Base-by-base conservation (phyloP, 768 basidiomycete species). In the Boletellus emodensis region DNA sequence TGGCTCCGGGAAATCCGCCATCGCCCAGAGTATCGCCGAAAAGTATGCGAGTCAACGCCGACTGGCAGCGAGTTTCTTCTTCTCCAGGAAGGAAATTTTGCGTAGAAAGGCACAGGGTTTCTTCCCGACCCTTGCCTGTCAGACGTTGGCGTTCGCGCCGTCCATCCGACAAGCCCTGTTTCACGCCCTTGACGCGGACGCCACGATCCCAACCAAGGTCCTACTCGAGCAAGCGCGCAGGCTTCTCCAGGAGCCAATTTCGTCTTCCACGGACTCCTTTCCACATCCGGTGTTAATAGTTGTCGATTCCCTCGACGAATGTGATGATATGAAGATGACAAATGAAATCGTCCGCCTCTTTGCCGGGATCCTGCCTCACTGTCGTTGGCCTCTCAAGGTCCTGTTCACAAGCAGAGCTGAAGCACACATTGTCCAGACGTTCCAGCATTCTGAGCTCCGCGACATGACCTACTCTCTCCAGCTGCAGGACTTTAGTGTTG, bases 51-150 rank as follows among this genome's bases (percentile, higher is more conserved):
- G 28, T 36, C 43, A 52, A 33, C 14, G 33, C 22, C 62, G 60
- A 13, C 61, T 71, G 4, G 66, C 65, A 15, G 69, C 68, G 6
- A 66, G 62, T 32, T 72, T 69, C 51, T 72, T 72, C 54, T 69
- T 71, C 46, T 70, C 61, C 8, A 47, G 61, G 11, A 58, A 58
- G 22, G 59, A 63, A 20, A 51, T 51, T 17, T 51, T 45, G 8
- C 58, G 66, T 22, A 61, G 65, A 18, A 56, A 48, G 20, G 55
- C 59, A 12, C 53, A 52, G 18, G 44, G 49, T 5, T 53, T 72
- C 18, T 61, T 71, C 26, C 52, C 69, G 0, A 68, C 70, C 0
- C 57, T 72, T 32, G 67, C 65, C 4, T 66, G 60, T 41, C 69
- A 72, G 46, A 45, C 71, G n/a, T 49, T 61, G 26, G 47, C 20